Base-by-base conservation (phyloP, 1,284 basidiomycete genomes). In the Austroboletus niveus region DNA sequence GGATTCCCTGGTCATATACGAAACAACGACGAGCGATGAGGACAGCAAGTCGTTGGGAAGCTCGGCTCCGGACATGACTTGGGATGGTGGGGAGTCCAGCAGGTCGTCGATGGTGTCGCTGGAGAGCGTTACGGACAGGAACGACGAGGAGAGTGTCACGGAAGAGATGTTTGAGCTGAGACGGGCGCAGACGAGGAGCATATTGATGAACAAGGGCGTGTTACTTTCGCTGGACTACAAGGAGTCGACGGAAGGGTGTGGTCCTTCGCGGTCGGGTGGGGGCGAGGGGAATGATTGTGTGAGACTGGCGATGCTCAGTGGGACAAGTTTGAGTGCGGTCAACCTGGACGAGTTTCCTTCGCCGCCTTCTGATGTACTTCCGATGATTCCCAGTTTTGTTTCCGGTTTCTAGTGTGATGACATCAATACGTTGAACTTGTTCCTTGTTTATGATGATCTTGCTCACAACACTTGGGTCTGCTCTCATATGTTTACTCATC, bases 201-300 rank as follows among this genome's bases (percentile, higher is more conserved):
- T 80, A 58, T 73, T 78, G 58, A 65, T 77, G 52, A 74, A 76
- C 62, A 72, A 70, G 56, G 77, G 74, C 8, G 64, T 75, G 41
- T 55, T 78, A 20, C 57, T 78, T 35, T 64, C 70, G 17, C 61
- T 62, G 30, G 48, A 58, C 45, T 41, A 55, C 35, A 60, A 53
- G 42, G 65, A n/a, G 46, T 56, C 31, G 49, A 55, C 67, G 24
- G 38, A 47, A 11, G 60, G 8, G 1, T 34, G 57, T 27, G 41
- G 40, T 24, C 34, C 49, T 39, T 59, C 58, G 3, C 47, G 32
- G 11, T 31, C 53, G 14, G 22, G 5, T 24, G 22, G 4, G 5
- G 22, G 22, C 22, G 22, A 24, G 22, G 22, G 22, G 22, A 24
- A 24, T 17, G 17, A 17, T 5, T 24, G 22, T 24, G 22, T 63